These are phyloP conservation scores for Colletotrichum endophyticum DNA, from an alignment of 2,329 filamentous ascomycete genomes.

Conservation along the genomic window DNA sequence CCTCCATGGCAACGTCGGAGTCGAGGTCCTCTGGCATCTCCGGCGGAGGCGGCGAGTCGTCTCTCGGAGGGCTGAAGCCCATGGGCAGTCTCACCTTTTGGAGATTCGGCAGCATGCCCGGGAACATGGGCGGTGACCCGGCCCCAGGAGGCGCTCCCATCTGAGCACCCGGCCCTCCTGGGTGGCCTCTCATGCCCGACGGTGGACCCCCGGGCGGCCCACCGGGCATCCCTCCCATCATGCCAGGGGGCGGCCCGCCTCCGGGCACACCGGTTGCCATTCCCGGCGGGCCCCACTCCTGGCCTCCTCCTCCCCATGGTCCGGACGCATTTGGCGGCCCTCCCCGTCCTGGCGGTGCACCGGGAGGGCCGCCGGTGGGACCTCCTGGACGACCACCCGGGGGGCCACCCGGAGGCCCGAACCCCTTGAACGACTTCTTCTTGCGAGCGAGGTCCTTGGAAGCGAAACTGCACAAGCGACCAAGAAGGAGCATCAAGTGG, in stretches of 20 bases:
- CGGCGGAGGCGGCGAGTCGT: constrained; percentile 43
- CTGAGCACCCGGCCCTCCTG: constrained; percentile 19
- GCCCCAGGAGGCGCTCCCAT: constrained; percentile 22
- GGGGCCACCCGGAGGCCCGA: constrained; percentile 41
- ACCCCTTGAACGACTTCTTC: constrained; percentile 65
- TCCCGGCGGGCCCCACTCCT: constrained; percentile 4
- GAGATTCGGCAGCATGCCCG: constrained; percentile 60
- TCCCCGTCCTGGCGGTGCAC: constrained; percentile 25
- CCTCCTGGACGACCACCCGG: constrained; percentile 53
- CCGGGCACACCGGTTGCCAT: not conserved
- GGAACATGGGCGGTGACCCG: constrained; percentile 51
- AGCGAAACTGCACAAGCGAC: constrained; percentile 79
- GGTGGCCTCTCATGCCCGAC: not conserved
- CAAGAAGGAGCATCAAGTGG: constrained; percentile 82
- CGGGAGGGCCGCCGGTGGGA: constrained; percentile 46
- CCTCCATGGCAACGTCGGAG: constrained; percentile 67
- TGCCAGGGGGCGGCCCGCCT: not conserved
- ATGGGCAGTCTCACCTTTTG: constrained; percentile 55
- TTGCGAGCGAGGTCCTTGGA: constrained; percentile 81
- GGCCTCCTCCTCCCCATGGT: not conserved
- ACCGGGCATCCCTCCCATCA: not conserved
- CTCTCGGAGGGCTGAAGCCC: constrained; percentile 58
- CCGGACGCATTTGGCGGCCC: constrained; percentile 29
- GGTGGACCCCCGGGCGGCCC: not conserved
- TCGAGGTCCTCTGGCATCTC: constrained; percentile 58